A percentile compares a stretch with the other conserved stretches of the same genome.
These are phyloP conservation scores for Nitzschia putrida DNA, from an alignment of 108 stramenopile species.

Conservation along the genomic window DNA sequence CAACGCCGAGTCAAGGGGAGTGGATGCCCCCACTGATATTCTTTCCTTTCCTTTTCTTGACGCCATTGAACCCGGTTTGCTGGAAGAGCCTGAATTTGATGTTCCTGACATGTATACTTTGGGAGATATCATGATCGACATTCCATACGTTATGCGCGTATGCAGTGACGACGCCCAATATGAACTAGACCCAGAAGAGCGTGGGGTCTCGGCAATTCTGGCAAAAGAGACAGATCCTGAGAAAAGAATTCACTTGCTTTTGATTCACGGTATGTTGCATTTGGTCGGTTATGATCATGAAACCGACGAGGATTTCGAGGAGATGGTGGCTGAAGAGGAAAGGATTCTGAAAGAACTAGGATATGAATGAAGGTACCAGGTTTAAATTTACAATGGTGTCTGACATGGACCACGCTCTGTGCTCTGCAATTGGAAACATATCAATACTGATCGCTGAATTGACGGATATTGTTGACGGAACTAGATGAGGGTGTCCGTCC, in stretches of 20 bases:
- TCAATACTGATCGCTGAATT: neutral
- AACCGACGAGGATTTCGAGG: conserved; percentile 89
- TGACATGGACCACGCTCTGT: too few species aligned
- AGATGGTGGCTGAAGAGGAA: conserved; percentile 88
- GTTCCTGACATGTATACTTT: conserved; percentile 79
- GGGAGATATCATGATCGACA: conserved; percentile 90
- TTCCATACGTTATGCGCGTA: conserved; percentile 75
- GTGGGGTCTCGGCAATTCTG: conserved; percentile 91
- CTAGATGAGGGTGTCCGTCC: too few species aligned
- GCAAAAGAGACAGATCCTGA: conserved; percentile 60
- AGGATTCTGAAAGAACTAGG: conserved; percentile 70
- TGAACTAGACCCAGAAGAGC: conserved; percentile 74
- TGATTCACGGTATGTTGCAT: conserved; percentile 96
- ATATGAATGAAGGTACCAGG: neutral
- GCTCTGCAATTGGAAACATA: too few species aligned
- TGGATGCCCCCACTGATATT: conserved; percentile 80
- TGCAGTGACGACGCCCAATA: conserved; percentile 33
- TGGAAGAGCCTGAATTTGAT: conserved; percentile 70
- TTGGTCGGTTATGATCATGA: conserved; percentile 95
- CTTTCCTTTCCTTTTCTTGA: conserved; percentile 84
- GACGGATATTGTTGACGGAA: neutral
- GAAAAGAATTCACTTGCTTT: conserved; percentile 83
- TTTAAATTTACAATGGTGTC: too few species aligned
- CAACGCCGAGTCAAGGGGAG: conserved; percentile 67
- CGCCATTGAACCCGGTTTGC: conserved; percentile 49